Evolutionary conservation across 495 filamentous ascomycete genomes (phyloP), one percentile per base, ranked within the genome.

Genomic region (Penicillium antarcticum): DNA sequence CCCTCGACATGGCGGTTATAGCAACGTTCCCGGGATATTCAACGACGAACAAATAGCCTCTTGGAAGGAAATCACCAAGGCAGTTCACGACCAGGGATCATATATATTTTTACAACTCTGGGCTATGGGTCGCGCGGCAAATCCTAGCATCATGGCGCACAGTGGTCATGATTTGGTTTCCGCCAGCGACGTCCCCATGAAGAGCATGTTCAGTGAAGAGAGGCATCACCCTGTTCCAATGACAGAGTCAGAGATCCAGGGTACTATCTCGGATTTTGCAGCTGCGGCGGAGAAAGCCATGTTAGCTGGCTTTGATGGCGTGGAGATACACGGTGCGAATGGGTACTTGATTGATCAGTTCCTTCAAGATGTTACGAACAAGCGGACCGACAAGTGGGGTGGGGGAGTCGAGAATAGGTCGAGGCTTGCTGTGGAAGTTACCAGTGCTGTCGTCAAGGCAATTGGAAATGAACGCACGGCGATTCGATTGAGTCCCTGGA

Each of bases 321-420:
- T 91, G 4, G 87, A 91, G 70, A 71, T 89, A 46, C 87, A 89
- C 61, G 82, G 71, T 32, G 85, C 85, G 4, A 90, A 91, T 56
- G 87, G 87, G 8, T 90, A 89, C 58, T 65, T 91, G 41, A 70
- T 89, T 41, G 85, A 91, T 58, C 87, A 91, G 66, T 91, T 91
- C 65, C 71, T 69, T 1, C 85, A 87, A 57, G 81, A 85, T 55
- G 69, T 58, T n/a, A 68, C 56, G 51, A 91, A 91, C 69, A 60
- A 74, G 58, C 79, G 87, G 2, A 83, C 76, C 4, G 87, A 91
- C 60, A 36, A 52, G 14, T 91, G 81, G 64, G 87, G 87, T 19
- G 87, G 87, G 13, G 84, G 79, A 53, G 66, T 89, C 21, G 86
- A 88, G 72, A 87, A 87, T 52, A 75, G 88, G 16, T 71, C 80